Conservation (phyloP, 2,329 filamentous ascomycete genomes). For the Karstenula rhodostoma region DNA sequence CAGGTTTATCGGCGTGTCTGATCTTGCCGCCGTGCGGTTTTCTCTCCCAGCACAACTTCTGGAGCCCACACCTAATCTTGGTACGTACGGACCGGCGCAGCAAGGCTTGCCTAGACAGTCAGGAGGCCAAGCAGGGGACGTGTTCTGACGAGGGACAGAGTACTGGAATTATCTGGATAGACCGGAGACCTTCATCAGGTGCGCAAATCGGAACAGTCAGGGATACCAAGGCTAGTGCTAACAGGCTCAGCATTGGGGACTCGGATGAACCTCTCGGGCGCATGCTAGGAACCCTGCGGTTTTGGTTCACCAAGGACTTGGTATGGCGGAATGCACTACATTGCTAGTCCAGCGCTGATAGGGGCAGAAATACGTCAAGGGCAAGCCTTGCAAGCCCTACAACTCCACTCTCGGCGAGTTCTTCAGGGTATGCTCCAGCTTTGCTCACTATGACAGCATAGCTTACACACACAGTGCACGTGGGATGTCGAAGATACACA, state of each 20-base stretch:
- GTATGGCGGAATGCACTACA: slow-evolving; percentile 50
- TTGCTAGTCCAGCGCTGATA: slow-evolving; percentile 23
- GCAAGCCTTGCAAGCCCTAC: slow-evolving; percentile 98
- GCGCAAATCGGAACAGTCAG: slow-evolving; percentile 26
- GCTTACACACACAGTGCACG: slow-evolving; percentile 71
- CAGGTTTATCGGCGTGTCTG: slow-evolving; percentile 94
- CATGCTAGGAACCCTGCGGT: slow-evolving; percentile 92
- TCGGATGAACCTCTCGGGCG: slow-evolving; percentile 90
- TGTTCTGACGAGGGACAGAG: slow-evolving; percentile 62
- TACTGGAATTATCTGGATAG: slow-evolving; percentile 99
- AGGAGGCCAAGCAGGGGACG: slow-evolving; percentile 9
- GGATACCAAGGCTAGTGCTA: slow-evolving; percentile 37
- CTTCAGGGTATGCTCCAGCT: slow-evolving; percentile 74
- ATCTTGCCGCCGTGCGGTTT: slow-evolving; percentile 95
- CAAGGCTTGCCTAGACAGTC: background rate
- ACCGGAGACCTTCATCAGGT: slow-evolving; percentile 84
- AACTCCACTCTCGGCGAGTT: slow-evolving; percentile 98
- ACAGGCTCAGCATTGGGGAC: slow-evolving; percentile 73
- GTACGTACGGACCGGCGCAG: slow-evolving; percentile 50
- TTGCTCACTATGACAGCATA: slow-evolving; percentile 4
- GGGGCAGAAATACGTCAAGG: slow-evolving; percentile 89
- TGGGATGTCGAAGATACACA: slow-evolving; percentile 89
- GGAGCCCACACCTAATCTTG: slow-evolving; percentile 92
- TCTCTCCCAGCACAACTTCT: slow-evolving; percentile 94
- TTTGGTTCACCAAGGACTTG: slow-evolving; percentile 99